Percentiles rank a stretch among this genome's conserved stretches.
phyloP scores from a whole-genome alignment of 306 rosid species.

The Ormosia emarginata region DNA sequence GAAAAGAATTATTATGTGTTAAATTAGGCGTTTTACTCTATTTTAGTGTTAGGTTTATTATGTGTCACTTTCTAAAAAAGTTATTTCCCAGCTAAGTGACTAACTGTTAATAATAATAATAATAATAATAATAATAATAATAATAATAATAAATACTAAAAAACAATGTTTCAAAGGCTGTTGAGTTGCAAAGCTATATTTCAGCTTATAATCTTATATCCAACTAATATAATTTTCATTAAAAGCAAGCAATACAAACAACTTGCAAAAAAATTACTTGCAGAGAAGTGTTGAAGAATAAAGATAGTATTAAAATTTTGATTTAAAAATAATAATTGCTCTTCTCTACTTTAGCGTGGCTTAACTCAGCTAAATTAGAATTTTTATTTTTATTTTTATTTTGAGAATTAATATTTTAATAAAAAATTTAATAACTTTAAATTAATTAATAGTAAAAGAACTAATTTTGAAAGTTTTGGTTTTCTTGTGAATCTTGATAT shows the following conservation, averaged over 20 bases:
- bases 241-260: background rate
- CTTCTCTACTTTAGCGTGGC: background rate
- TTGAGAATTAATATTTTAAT: background rate
- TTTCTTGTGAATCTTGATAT: too few relatives aligned
- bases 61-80: background rate
- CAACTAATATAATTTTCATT: too few relatives aligned
- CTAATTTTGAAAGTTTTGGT: background rate
- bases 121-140: background rate
- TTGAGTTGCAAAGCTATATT: background rate
- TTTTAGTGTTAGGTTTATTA: background rate
- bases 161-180: background rate
- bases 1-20: background rate
- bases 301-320: background rate
- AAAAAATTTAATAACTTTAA: background rate
- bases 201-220: background rate
- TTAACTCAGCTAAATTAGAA: background rate
- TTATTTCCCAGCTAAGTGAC: background rate
- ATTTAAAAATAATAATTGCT: background rate
- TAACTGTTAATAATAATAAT: background rate
- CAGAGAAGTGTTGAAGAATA: background rate
- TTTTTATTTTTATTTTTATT: background rate
- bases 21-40: background rate
- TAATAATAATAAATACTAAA: background rate
- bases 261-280: background rate
- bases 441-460: background rate